A percentile compares a stretch with the other conserved stretches of the same genome.
Conservation (phyloP, 768 basidiomycete species). For the Russula brevipes region DNA sequence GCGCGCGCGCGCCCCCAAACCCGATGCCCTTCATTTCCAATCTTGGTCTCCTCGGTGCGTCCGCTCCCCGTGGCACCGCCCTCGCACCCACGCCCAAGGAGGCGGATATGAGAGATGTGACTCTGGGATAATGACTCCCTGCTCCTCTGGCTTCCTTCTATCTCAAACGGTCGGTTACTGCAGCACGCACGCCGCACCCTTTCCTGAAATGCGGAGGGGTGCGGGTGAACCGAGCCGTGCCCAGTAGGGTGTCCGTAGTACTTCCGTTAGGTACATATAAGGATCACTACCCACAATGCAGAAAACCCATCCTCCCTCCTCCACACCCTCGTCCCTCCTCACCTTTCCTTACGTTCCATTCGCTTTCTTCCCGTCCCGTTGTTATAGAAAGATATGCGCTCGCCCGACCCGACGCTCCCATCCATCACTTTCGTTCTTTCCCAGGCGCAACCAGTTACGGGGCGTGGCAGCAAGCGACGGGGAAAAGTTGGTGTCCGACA, state of each 20-base stretch:
- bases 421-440: slow-evolving; percentile 25
- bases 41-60: slow-evolving; percentile 2
- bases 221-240: not conserved
- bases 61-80: not conserved
- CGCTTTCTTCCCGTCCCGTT: not conserved
- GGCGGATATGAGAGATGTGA: slow-evolving; percentile 7
- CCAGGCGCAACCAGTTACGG: not conserved
- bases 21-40: not conserved
- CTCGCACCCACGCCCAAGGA: not conserved
- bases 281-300: not conserved
- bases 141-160: not conserved
- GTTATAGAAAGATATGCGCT: slow-evolving; percentile 12
- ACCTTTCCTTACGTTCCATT: not conserved
- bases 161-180: not conserved
- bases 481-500: slow-evolving; percentile 5
- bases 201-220: not conserved
- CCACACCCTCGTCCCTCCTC: not conserved
- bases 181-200: not conserved
- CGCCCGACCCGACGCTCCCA: slow-evolving; percentile 20
- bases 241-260: not conserved
- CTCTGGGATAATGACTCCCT: not conserved
- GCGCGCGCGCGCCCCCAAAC: too few species aligned
- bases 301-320: not conserved
- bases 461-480: slow-evolving; percentile 1
- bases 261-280: slow-evolving; percentile 4